Evolutionary conservation across 768 basidiomycete genomes (phyloP), one percentile per base, ranked within the genome.

Genomic region (Boletellus ananas): DNA sequence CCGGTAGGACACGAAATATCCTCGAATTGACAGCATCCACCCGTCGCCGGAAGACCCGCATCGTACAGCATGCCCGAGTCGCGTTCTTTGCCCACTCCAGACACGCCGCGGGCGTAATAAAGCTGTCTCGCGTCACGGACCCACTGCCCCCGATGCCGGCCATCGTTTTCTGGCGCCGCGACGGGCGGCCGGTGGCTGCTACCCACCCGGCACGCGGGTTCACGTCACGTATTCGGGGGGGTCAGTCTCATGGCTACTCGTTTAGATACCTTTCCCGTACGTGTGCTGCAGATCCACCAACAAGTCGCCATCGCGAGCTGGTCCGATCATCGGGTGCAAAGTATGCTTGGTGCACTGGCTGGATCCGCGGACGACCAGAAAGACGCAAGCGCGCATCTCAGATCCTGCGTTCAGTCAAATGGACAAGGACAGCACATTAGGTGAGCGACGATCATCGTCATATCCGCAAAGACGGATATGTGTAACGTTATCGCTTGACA

Each of bases 321-420:
- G 34, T 48, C 18, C 40, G 50, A 52, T 43, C 47, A 27, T 34
- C 39, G 18, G 34, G 20, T 31, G 41, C 33, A 48, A 47, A 43
- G 45, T 34, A 44, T 21, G 33, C 51, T 35, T 23, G 41, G 34
- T 47, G 35, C 46, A 43, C 49, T 43, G 50, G 43, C 35, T 35
- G 57, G 62, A 66, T 63, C 64, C 62, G 63, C 56, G 64, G 55
- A 60, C 47, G 51, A 34, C 51, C 50, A 43, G 65, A 59, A 20
- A 48, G 63, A 34, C 12, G 27, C 17, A 3, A 53, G 58, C 59
- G 58, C 31, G 55, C 57, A 63, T 63, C 60, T n/a, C 14, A 14
- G 17, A n/a, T 34, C 23, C 23, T 25, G 23, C 7, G 23, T 25
- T 25, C 23, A 25, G 23, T 23, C 23, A 6, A 23, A 4, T 25